Conservation (phyloP, 2,329 filamentous ascomycete species). For the Diaporthe batatas region DNA sequence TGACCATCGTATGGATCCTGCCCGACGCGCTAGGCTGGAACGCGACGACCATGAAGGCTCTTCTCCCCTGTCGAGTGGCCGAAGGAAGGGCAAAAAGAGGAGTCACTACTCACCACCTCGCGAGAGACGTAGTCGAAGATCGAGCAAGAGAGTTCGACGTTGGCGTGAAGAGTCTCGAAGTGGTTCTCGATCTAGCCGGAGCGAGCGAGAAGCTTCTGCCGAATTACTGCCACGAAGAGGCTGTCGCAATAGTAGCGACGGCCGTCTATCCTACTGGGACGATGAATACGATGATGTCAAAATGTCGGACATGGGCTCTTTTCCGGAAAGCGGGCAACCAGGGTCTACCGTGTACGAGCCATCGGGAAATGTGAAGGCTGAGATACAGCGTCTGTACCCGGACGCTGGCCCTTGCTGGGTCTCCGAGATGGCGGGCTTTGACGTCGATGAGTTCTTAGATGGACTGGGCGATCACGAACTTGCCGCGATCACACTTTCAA, state of each 20-base stretch:
- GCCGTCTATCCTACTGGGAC: conserved; percentile 40
- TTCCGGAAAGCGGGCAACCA: background rate
- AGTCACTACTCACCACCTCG: conserved; percentile 6
- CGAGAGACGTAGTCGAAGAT: conserved; percentile 7
- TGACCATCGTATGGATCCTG: conserved; percentile 8
- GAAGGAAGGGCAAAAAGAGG: background rate
- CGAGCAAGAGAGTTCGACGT: background rate
- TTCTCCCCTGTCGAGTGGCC: background rate
- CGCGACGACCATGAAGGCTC: background rate
- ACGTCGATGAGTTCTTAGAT: conserved; percentile 20
- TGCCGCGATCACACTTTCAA: background rate
- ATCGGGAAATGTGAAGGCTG: background rate
- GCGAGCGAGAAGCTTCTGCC: background rate
- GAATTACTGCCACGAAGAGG: conserved; percentile 8
- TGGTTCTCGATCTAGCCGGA: conserved; percentile 5
- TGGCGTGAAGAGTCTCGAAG: background rate
- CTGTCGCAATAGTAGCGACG: conserved; percentile 2
- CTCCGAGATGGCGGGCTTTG: conserved; percentile 22
- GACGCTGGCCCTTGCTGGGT: conserved; percentile 18
- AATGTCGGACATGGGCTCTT: background rate
- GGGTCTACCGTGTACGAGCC: background rate
- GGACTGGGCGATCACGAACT: background rate
- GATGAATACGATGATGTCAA: conserved; percentile 1
- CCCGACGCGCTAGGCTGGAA: conserved; percentile 7
- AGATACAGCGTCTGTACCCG: conserved; percentile 22